A percentile compares a stretch with the other conserved stretches of the same genome.
Conservation (phyloP, 495 filamentous ascomycete species). For the Paragyromitra xinjiangensis region DNA sequence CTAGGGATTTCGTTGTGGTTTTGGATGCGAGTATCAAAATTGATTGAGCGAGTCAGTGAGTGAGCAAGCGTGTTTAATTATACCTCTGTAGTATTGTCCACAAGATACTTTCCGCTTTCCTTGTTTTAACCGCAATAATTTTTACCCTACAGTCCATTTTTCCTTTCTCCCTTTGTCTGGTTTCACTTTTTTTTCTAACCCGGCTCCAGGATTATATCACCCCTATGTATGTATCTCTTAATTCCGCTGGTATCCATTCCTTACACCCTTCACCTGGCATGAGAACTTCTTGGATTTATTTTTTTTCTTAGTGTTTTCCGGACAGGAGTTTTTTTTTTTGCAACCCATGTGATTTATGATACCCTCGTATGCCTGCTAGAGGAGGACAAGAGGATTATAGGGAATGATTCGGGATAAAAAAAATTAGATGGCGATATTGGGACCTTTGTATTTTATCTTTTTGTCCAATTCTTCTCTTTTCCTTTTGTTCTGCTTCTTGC, state of each 20-base stretch:
- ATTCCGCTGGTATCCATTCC: background rate
- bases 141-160: constrained; percentile 31
- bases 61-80: constrained; percentile 51
- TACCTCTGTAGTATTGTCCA: constrained; percentile 46
- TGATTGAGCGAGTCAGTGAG: constrained; percentile 41
- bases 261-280: background rate
- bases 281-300: constrained; percentile 18
- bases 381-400: background rate
- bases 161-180: constrained; percentile 15
- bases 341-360: constrained; percentile 22
- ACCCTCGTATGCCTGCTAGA: constrained; percentile 12
- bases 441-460: constrained; percentile 28
- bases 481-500: background rate
- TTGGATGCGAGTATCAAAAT: constrained; percentile 55
- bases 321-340: constrained; percentile 10
- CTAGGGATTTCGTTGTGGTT: constrained; percentile 53
- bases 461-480: background rate
- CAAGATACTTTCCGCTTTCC: constrained; percentile 13
- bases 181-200: background rate
- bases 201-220: constrained; percentile 17
- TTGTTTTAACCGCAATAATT: constrained; percentile 36
- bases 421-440: constrained; percentile 17
- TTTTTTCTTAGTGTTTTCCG: constrained; percentile 5
- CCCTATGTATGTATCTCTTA: constrained; percentile 27
- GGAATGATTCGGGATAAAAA: constrained; percentile 17